A percentile compares a stretch with the other conserved stretches of the same genome.
Conservation (phyloP, 805 yeast genomes). For the Schwanniomyces pseudopolymorphus region DNA sequence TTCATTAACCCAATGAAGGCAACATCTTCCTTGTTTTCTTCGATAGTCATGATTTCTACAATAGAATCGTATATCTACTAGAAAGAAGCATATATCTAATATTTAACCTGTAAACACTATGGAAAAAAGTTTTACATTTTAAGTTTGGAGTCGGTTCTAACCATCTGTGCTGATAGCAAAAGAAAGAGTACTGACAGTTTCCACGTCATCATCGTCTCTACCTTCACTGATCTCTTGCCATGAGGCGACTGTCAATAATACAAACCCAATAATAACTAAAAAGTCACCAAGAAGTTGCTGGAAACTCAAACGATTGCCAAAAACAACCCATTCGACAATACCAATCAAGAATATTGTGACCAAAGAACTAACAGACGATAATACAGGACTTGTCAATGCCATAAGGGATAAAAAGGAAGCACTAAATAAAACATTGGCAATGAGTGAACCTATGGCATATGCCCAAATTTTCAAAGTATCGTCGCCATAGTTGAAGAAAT, state of each 20-base stretch:
- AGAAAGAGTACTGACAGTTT: slow-evolving; percentile 40
- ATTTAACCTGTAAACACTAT: slow-evolving; percentile 2
- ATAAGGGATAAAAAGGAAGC: slow-evolving; percentile 72
- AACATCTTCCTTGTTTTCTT: slow-evolving; percentile 12
- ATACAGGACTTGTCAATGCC: slow-evolving; percentile 83
- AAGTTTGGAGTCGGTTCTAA: not conserved
- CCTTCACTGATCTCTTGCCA: slow-evolving; percentile 64
- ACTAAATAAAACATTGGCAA: slow-evolving; percentile 66
- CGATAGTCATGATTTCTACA: slow-evolving; percentile 17
- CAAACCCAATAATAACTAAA: slow-evolving; percentile 69
- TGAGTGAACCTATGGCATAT: slow-evolving; percentile 51
- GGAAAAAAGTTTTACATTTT: not conserved
- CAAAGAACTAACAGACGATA: slow-evolving; percentile 67
- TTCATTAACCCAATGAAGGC: slow-evolving; percentile 28
- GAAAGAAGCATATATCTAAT: not conserved
- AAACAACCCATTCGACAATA: slow-evolving; percentile 66
- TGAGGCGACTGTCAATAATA: slow-evolving; percentile 59
- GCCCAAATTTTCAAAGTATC: slow-evolving; percentile 39
- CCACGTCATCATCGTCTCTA: slow-evolving; percentile 42
- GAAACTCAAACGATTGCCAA: slow-evolving; percentile 53
- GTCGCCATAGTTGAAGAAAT: slow-evolving; percentile 47
- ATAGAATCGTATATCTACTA: too few species aligned
- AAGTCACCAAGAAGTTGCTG: slow-evolving; percentile 69
- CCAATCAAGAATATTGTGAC: slow-evolving; percentile 82
- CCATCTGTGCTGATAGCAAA: slow-evolving; percentile 36